These are phyloP conservation scores for Diutina pseudorugosa DNA, from an alignment of 1,139 yeast genomes.

Conservation along the genomic window DNA sequence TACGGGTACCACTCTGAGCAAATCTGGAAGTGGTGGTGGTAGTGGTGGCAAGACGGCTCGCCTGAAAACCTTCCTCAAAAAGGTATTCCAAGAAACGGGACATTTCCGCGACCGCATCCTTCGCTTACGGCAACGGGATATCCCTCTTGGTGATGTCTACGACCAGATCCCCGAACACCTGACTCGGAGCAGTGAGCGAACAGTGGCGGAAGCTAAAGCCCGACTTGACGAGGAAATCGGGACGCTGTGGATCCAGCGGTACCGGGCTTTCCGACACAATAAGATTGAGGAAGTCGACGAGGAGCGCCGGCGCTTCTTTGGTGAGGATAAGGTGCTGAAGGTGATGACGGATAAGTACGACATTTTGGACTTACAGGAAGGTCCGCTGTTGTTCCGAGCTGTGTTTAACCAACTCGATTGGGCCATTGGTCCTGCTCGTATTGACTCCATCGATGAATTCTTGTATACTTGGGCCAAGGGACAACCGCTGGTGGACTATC, in stretches of 20 bases:
- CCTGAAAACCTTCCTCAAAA: background rate
- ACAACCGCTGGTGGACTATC: conserved; percentile 29
- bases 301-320: conserved; percentile 22
- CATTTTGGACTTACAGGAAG: conserved; percentile 22
- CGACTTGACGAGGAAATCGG: conserved; percentile 38
- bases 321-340: conserved; percentile 21
- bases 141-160: background rate
- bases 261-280: conserved; percentile 14
- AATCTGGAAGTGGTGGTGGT: background rate
- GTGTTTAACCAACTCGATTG: conserved; percentile 22
- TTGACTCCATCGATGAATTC: conserved; percentile 22
- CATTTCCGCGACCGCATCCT: background rate
- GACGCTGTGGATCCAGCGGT: conserved; percentile 53
- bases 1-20: background rate
- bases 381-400: conserved; percentile 24
- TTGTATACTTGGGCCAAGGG: conserved; percentile 25
- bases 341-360: conserved; percentile 21
- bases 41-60: background rate
- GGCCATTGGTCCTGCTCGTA: conserved; percentile 16
- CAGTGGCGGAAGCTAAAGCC: conserved; percentile 23
- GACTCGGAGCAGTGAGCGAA: conserved; percentile 9
- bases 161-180: background rate
- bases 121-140: background rate
- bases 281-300: conserved; percentile 18
- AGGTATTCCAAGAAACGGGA: background rate